A percentile compares a stretch with the other conserved stretches of the same genome.
phyloP scores from a whole-genome alignment of 768 basidiomycete species.

The Phlegmacium glaucopus region DNA sequence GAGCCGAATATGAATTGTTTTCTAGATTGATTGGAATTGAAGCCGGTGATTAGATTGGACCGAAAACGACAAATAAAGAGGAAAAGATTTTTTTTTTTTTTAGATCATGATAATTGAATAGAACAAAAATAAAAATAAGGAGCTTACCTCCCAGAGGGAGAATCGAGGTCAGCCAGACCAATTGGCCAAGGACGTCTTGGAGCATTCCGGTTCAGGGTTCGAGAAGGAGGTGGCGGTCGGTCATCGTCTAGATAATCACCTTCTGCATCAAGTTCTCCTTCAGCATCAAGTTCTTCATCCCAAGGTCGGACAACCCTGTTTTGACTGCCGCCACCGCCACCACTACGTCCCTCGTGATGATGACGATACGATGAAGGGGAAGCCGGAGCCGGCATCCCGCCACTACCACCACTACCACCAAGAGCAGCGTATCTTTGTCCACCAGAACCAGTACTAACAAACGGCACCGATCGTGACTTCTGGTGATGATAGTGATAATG shows the following conservation, averaged over 20 bases:
- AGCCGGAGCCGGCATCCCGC: slow-evolving; percentile 9
- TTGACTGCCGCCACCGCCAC: too few species aligned
- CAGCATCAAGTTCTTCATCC: slow-evolving; percentile 17
- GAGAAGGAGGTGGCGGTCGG: slow-evolving; percentile 4
- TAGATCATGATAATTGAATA: background rate
- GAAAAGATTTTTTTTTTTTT: background rate
- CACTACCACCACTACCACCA: background rate
- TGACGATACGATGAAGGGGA: slow-evolving; percentile 1
- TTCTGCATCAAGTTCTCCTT: slow-evolving; percentile 31
- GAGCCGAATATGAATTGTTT: slow-evolving; percentile 59
- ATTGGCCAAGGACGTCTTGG: slow-evolving; percentile 30
- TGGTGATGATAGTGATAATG: background rate
- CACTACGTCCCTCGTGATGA: background rate
- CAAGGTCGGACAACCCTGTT: background rate
- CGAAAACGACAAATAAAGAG: background rate
- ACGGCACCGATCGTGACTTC: background rate
- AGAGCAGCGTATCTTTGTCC: background rate
- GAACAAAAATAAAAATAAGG: slow-evolving; percentile 4
- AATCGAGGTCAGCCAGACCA: slow-evolving; percentile 57
- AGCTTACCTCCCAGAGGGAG: slow-evolving; percentile 57
- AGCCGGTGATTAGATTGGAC: slow-evolving; percentile 2
- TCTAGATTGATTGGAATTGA: slow-evolving; percentile 29
- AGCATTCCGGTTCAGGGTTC: slow-evolving; percentile 3
- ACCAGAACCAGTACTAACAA: background rate
- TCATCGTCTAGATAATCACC: slow-evolving; percentile 7